phyloP scores from a whole-genome alignment of 768 basidiomycete genomes.

The Xerocomus potaroensis region DNA sequence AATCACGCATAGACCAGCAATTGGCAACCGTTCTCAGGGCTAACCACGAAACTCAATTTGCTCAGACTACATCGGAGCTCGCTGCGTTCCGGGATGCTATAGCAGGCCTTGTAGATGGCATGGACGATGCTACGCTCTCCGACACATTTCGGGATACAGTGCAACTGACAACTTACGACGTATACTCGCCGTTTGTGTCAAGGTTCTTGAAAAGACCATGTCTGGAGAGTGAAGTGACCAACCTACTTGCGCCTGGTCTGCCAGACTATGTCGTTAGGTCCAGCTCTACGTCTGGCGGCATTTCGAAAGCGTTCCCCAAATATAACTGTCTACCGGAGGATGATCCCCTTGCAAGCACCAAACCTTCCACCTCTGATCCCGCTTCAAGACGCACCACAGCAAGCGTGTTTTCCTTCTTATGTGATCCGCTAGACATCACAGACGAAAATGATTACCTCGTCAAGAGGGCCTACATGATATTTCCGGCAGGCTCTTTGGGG shows the following conservation, averaged over 20 bases:
- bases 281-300: slow-evolving; percentile 18
- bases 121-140: not conserved
- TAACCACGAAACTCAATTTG: not conserved
- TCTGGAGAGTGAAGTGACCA: not conserved
- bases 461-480: not conserved
- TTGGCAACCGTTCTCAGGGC: not conserved
- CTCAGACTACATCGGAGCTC: not conserved
- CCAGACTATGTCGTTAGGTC: slow-evolving; percentile 17
- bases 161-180: slow-evolving; percentile 11
- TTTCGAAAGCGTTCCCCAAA: slow-evolving; percentile 7
- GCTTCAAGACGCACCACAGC: slow-evolving; percentile 5
- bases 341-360: not conserved
- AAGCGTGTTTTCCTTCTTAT: not conserved
- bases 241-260: slow-evolving; percentile 16
- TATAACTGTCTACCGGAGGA: slow-evolving; percentile 1
- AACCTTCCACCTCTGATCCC: not conserved
- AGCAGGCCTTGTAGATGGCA: not conserved
- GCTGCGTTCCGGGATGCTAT: not conserved
- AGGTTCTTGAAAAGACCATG: slow-evolving; percentile 5
- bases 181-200: slow-evolving; percentile 13
- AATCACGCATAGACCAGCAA: not conserved
- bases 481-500: not conserved
- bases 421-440: not conserved
- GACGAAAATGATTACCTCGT: not conserved
- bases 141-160: slow-evolving; percentile 11